Percentiles rank a stretch among this genome's conserved stretches.
Conservation (phyloP, 345 rosid genomes). For the Erysimum cheiranthoides region DNA sequence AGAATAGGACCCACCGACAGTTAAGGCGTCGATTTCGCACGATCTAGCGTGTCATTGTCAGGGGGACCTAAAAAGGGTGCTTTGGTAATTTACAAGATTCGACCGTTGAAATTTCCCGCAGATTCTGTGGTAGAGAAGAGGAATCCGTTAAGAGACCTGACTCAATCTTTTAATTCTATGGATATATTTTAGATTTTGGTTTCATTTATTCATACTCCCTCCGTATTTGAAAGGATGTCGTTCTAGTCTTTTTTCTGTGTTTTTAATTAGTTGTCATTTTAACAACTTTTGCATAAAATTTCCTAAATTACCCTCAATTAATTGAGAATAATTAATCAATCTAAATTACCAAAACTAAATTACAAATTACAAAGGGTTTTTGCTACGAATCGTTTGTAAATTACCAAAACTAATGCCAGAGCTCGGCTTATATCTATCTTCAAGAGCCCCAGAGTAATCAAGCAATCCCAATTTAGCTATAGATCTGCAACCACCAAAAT, state of each 20-base stretch:
- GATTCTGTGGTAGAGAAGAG: slow-evolving; percentile 46
- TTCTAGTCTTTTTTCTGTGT: no score
- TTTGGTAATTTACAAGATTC: slow-evolving; percentile 34
- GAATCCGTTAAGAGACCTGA: slow-evolving; percentile 35
- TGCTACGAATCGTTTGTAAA: no score
- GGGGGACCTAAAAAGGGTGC: slow-evolving; percentile 42
- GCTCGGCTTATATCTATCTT: slow-evolving; percentile 75
- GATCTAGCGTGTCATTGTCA: slow-evolving; percentile 43
- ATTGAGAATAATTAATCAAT: no score
- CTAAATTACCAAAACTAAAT: no score
- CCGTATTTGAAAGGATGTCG: no score
- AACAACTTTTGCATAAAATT: no score
- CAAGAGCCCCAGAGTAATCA: slow-evolving; percentile 69
- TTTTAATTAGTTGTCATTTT: no score
- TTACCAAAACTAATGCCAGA: slow-evolving; percentile 23
- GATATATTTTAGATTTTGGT: neutral
- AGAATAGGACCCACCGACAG: slow-evolving; percentile 57
- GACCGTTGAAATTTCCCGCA: slow-evolving; percentile 41
- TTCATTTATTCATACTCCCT: slow-evolving; percentile 14
- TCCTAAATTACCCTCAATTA: no score
- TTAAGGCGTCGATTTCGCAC: slow-evolving; percentile 80
- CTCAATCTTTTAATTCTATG: neutral
- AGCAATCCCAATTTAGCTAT: slow-evolving; percentile 67
- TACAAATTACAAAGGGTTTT: no score
- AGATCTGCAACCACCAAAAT: slow-evolving; percentile 54